Evolutionary conservation across 352 stramenopile species (phyloP).

Genomic region (Sclerospora graminicola): DNA sequence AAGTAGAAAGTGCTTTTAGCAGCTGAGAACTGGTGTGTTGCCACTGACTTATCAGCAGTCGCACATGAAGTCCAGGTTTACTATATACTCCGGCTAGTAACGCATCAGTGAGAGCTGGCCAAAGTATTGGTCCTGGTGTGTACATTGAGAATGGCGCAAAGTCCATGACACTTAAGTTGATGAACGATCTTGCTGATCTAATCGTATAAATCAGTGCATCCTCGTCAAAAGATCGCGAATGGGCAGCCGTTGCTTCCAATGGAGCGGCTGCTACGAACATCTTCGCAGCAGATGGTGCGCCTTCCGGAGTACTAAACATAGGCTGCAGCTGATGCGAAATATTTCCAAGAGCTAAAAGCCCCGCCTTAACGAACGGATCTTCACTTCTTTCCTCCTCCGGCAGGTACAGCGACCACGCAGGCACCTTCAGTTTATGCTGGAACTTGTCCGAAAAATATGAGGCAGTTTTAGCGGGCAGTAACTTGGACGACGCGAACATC

Average conservation of each 20-base stretch:
- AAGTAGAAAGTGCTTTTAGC: slow-evolving; percentile 29
- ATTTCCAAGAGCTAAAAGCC: slow-evolving; percentile 34
- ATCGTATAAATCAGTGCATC: slow-evolving; percentile 71
- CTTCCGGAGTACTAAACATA: slow-evolving; percentile 3
- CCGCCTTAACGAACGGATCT: slow-evolving; percentile 42
- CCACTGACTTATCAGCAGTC: slow-evolving; percentile 72
- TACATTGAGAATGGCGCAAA: slow-evolving; percentile 71
- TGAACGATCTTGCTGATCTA: slow-evolving; percentile 29
- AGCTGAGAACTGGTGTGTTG: slow-evolving; percentile 54
- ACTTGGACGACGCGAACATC: slow-evolving; percentile 33
- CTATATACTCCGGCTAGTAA: slow-evolving; percentile 46
- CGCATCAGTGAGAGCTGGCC: slow-evolving; percentile 54
- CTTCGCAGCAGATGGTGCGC: slow-evolving; percentile 6
- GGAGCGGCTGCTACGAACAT: slow-evolving; percentile 61
- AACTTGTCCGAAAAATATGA: slow-evolving; percentile 51
- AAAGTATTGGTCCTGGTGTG: slow-evolving; percentile 43
- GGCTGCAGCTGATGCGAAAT: slow-evolving; percentile 43
- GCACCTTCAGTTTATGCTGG: slow-evolving; percentile 44
- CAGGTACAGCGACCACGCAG: slow-evolving; percentile 47
- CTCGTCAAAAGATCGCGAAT: slow-evolving; percentile 54
- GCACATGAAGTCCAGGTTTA: slow-evolving; percentile 36
- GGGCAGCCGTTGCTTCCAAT: slow-evolving; percentile 36
- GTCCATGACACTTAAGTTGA: slow-evolving; percentile 79
- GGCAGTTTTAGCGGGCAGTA: slow-evolving; percentile 19
- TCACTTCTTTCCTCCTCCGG: slow-evolving; percentile 15